Conservation (phyloP, 306 rosid species). For the Prunus kanzakura region DNA sequence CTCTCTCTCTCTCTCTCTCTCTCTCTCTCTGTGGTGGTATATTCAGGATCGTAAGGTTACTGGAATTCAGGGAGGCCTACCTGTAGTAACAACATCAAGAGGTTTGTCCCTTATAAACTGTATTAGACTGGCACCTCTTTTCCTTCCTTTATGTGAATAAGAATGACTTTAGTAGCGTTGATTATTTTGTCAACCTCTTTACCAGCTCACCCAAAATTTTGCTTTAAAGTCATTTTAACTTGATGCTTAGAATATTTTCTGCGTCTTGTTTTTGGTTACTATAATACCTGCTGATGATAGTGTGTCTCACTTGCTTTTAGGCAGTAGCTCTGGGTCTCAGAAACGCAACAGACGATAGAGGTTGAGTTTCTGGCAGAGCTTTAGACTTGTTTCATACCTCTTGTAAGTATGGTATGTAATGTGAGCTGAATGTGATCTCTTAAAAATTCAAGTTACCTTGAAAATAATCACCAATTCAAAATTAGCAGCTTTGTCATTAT, state of each 20-base stretch:
- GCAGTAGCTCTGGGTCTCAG: slow-evolving; percentile 25
- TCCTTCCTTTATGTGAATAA: neutral
- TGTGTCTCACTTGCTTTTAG: slow-evolving; percentile 15
- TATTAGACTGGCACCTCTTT: neutral
- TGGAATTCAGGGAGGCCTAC: slow-evolving; percentile 44
- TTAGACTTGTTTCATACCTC: neutral
- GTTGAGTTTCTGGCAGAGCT: neutral
- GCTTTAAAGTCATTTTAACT: neutral
- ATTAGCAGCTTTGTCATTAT: neutral
- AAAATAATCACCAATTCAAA: neutral
- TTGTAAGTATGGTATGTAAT: neutral
- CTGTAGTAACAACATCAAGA: slow-evolving; percentile 22
- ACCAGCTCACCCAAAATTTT: neutral
- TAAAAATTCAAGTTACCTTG: neutral
- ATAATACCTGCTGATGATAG: slow-evolving; percentile 1
- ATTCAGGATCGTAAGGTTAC: slow-evolving; percentile 50
- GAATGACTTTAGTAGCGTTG: neutral
- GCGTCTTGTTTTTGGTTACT: neutral
- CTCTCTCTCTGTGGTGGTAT: neutral
- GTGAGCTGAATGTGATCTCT: neutral
- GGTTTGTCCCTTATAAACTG: slow-evolving; percentile 36
- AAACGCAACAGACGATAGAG: slow-evolving; percentile 16
- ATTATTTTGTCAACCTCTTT: neutral
- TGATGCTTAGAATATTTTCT: neutral
- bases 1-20: neutral